Evolutionary conservation across 2,329 filamentous ascomycete species (phyloP).

Genomic region (Talaromyces sp.): DNA sequence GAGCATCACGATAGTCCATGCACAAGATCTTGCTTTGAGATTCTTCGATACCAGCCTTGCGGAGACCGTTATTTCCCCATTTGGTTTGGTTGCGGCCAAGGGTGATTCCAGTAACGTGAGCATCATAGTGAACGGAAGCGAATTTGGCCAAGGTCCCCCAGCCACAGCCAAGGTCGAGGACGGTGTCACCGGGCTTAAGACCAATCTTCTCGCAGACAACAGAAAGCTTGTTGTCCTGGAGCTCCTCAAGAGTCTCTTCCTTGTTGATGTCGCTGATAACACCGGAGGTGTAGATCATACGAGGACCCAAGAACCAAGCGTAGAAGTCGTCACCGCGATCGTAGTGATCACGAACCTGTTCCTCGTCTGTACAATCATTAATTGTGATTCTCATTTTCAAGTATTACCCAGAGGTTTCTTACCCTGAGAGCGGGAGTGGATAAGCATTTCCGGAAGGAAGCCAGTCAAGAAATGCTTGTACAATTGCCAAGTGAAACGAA

Average conservation of each 20-base stretch:
- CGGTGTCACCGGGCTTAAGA: constrained; percentile 71
- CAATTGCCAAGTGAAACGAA: constrained; percentile 79
- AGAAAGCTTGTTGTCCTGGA: constrained; percentile 96
- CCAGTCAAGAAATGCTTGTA: constrained; percentile 85
- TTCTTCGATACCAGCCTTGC: constrained; percentile 75
- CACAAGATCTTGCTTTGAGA: constrained; percentile 89
- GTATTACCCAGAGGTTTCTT: constrained; percentile 18
- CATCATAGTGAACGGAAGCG: constrained; percentile 87
- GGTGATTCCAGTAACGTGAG: constrained; percentile 81
- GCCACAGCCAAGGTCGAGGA: constrained; percentile 95
- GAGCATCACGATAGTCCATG: constrained; percentile 96
- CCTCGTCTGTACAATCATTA: constrained; percentile 65
- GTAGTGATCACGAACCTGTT: constrained; percentile 96
- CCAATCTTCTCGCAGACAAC: constrained; percentile 95
- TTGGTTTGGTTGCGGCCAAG: constrained; percentile 94
- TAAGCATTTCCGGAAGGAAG: constrained; percentile 84
- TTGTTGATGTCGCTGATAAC: constrained; percentile 81
- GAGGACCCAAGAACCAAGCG: constrained; percentile 94
- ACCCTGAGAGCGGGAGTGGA: constrained; percentile 89
- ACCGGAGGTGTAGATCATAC: constrained; percentile 98
- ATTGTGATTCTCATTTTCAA: neutral
- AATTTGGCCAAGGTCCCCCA: constrained; percentile 96
- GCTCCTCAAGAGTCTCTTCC: constrained; percentile 88
- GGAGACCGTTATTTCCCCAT: constrained; percentile 89
- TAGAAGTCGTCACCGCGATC: constrained; percentile 98